Base-by-base conservation (phyloP, 352 stramenopile species). In the Phytophthora hybrid region DNA sequence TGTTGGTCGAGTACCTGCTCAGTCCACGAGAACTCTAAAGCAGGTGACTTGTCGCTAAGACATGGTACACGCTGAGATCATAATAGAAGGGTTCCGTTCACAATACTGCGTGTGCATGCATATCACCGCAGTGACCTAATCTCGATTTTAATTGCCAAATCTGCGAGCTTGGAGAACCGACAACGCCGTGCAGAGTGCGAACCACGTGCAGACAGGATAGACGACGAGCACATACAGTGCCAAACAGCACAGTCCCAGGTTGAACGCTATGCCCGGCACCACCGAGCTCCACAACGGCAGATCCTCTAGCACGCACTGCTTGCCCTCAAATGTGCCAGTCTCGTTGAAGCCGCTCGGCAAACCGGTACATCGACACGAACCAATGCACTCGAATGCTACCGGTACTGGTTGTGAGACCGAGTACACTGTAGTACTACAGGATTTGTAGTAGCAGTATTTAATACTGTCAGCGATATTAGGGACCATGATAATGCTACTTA, bases 281-380 rank as follows among this genome's bases (percentile, higher is more conserved):
- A 90, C 77, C 9, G 46, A 71, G 18, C 51, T 63, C 29, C 66
- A 78, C 26, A 87, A 46, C 19, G 74, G 60, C 19, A 77, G 74
- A 9, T 83, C 66, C 58, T 83, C 68, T 18, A 60, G 77, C 47
- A 81, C 61, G 5, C 70, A 70, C 18, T 32, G 44, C 63, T 91
- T 87, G 58, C 72, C 83, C 14, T 85, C 61, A 59, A 88, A 86
- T 21, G 63, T 56, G 39, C 77, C 73, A 69, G 75, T 76, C 73
- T 90, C 70, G 77, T 96, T 94, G 70, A 46, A 96, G 74, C 19
- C 89, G 75, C 34, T 87, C 89, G 14, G 79, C 77, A 76, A 94
- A 96, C 8, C 82, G 77, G 1, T 80, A 57, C 44, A 37, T 52
- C 14, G 34, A 32, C 32, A 21, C 58, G 13, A 49, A 51, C 4